Evolutionary conservation across 2,329 filamentous ascomycete genomes (phyloP).

Genomic region (Bipolaris cookei): DNA sequence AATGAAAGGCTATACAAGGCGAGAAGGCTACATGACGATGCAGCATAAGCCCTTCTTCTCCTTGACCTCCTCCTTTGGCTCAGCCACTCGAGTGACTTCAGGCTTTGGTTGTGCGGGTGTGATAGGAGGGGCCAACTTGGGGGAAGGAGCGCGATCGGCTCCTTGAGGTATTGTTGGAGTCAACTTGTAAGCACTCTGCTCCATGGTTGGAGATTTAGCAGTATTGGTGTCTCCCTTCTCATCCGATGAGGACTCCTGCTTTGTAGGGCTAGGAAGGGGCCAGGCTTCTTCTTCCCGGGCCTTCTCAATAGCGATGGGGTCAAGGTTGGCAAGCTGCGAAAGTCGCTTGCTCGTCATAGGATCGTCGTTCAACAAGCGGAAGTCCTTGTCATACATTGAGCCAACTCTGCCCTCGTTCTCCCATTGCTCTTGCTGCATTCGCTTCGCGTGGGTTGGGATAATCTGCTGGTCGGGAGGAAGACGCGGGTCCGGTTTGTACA

Average conservation of each 20-base stretch:
- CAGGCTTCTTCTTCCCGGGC: constrained; percentile 38
- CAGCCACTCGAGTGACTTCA: constrained; percentile 58
- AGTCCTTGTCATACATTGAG: constrained; percentile 83
- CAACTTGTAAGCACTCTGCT: constrained; percentile 56
- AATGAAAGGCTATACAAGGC: constrained; percentile 37
- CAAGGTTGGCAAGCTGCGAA: constrained; percentile 36
- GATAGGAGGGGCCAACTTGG: constrained; percentile 30
- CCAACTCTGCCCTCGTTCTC: constrained; percentile 89
- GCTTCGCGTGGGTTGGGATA: constrained; percentile 88
- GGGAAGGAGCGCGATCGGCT: constrained; percentile 37
- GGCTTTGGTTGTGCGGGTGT: constrained; percentile 42
- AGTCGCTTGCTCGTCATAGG: constrained; percentile 52
- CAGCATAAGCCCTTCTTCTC: constrained; percentile 72
- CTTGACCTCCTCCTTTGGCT: constrained; percentile 62
- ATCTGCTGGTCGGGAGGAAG: constrained; percentile 95
- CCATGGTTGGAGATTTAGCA: constrained; percentile 42
- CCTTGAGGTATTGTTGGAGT: constrained; percentile 54
- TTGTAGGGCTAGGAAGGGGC: constrained; percentile 46
- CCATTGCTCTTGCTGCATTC: constrained; percentile 94
- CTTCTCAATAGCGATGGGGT: constrained; percentile 39
- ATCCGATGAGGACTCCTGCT: constrained; percentile 23
- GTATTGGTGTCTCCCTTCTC: constrained; percentile 33
- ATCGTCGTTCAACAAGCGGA: constrained; percentile 76
- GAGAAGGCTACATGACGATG: constrained; percentile 69
- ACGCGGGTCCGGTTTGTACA: constrained; percentile 94